A percentile compares a stretch with the other conserved stretches of the same genome.
Conservation (phyloP, 352 stramenopile species). For the Globisporangium acanthophoron region DNA sequence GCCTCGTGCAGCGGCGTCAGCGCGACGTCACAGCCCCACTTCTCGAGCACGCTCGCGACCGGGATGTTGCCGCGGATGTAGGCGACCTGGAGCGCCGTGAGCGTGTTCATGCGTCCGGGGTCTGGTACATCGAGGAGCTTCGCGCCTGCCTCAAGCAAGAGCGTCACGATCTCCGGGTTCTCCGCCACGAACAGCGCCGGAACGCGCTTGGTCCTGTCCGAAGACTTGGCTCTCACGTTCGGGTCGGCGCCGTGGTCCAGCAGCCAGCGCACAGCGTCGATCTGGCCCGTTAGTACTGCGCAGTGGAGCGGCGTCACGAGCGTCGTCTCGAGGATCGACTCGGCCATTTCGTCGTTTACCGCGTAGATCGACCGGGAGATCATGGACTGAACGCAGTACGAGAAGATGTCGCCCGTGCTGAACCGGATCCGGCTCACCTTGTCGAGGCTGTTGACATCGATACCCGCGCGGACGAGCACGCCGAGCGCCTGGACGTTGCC, state of each 20-base stretch:
- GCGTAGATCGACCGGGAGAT: constrained; percentile 37
- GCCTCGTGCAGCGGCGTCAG: constrained; percentile 74
- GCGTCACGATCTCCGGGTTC: constrained; percentile 53
- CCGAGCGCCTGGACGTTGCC: constrained; percentile 60
- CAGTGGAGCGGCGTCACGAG: constrained; percentile 68
- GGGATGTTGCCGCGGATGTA: constrained; percentile 64
- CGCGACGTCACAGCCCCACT: constrained; percentile 70
- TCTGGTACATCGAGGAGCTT: constrained; percentile 69
- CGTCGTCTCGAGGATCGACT: constrained; percentile 64
- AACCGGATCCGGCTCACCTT: constrained; percentile 73
- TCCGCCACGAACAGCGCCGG: constrained; percentile 66
- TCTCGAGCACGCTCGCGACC: constrained; percentile 54
- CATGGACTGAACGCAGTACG: constrained; percentile 64
- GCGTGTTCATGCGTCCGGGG: constrained; percentile 41
- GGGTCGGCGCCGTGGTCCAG: constrained; percentile 47
- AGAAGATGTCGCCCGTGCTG: constrained; percentile 75
- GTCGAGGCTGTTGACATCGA: constrained; percentile 61
- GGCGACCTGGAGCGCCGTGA: constrained; percentile 8
- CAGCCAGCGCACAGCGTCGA: constrained; percentile 48
- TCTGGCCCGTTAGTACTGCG: constrained; percentile 57
- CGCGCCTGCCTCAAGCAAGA: constrained; percentile 54
- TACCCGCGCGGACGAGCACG: constrained; percentile 42
- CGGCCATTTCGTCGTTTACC: constrained; percentile 35
- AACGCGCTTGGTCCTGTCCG: constrained; percentile 56
- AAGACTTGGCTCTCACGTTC: constrained; percentile 56